Evolutionary conservation across 2,329 filamentous ascomycete genomes (phyloP).

Genomic region (Beauveria varroae): DNA sequence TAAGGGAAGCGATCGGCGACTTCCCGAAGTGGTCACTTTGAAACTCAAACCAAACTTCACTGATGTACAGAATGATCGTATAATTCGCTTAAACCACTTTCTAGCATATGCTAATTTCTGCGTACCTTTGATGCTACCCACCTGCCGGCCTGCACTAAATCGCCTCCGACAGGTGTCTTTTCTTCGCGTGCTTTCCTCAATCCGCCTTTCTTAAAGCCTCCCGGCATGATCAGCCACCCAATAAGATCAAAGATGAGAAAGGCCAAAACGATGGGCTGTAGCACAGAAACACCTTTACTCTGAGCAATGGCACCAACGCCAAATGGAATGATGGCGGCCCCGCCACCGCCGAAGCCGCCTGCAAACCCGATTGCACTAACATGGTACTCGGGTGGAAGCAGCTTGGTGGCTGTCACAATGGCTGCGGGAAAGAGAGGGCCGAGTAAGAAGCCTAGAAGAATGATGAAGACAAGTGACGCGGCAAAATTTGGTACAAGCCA

Average conservation of each 20-base stretch:
- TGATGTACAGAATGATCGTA: background rate
- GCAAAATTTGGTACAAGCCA: slow-evolving; percentile 76
- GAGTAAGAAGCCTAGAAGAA: slow-evolving; percentile 69
- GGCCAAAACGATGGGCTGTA: slow-evolving; percentile 49
- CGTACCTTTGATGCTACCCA: slow-evolving; percentile 15
- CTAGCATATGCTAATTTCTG: background rate
- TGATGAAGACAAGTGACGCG: slow-evolving; percentile 63
- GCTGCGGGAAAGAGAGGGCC: slow-evolving; percentile 73
- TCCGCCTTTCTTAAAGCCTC: slow-evolving; percentile 30
- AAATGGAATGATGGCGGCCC: slow-evolving; percentile 61
- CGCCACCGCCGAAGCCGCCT: slow-evolving; percentile 67
- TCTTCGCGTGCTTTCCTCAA: slow-evolving; percentile 32
- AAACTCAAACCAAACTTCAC: too few species aligned
- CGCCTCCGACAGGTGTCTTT: slow-evolving; percentile 27
- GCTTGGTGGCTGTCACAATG: slow-evolving; percentile 64
- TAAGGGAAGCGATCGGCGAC: too few species aligned
- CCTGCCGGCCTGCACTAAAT: slow-evolving; percentile 17
- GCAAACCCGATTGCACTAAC: slow-evolving; percentile 77
- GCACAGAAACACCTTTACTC: slow-evolving; percentile 44
- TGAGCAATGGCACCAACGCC: slow-evolving; percentile 61
- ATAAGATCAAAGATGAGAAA: slow-evolving; percentile 37
- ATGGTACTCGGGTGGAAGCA: slow-evolving; percentile 66
- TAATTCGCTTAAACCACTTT: background rate
- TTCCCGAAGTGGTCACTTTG: too few species aligned
- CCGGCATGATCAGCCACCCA: slow-evolving; percentile 39